Evolutionary conservation across 257 asterid genomes (phyloP).

Genomic region (Lycium ferocissimum): DNA sequence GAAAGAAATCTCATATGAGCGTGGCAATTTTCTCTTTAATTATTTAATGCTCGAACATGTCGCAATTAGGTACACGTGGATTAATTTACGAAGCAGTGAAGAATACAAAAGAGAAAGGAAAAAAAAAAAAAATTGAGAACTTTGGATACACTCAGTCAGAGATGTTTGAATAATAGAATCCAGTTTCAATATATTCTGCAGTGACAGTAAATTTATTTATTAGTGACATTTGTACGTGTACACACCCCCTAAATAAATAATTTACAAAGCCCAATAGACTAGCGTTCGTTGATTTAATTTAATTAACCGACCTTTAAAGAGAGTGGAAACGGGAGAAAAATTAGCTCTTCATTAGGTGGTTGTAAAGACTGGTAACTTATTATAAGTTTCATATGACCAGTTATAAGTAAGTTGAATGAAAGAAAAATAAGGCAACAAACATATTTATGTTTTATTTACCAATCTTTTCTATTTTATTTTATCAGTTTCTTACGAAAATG

Average conservation of each 20-base stretch:
- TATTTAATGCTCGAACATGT: constrained; percentile 30
- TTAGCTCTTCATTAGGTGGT: neutral
- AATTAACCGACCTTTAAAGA: neutral
- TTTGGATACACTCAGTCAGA: constrained; percentile 31
- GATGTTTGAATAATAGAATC: constrained; percentile 27
- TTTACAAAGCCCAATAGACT: neutral
- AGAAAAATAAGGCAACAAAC: too few species aligned
- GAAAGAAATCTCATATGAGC: constrained; percentile 18
- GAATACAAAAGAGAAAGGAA: neutral
- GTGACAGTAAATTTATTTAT: constrained; percentile 29
- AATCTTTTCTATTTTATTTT: too few species aligned
- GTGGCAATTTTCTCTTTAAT: constrained; percentile 29
- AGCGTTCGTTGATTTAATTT: neutral
- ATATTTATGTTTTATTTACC: too few species aligned
- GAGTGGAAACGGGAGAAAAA: neutral
- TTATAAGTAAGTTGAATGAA: too few species aligned
- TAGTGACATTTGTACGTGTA: neutral
- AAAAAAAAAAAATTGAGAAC: neutral
- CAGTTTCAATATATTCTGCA: neutral
- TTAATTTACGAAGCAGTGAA: neutral
- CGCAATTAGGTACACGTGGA: constrained; percentile 31
- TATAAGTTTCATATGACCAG: too few species aligned
- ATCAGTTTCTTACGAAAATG: too few species aligned
- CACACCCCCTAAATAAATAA: neutral
- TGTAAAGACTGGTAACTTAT: neutral